These are phyloP conservation scores for Saussurea involucrata DNA, from an alignment of 129 eudicot genomes.

Conservation along the genomic window DNA sequence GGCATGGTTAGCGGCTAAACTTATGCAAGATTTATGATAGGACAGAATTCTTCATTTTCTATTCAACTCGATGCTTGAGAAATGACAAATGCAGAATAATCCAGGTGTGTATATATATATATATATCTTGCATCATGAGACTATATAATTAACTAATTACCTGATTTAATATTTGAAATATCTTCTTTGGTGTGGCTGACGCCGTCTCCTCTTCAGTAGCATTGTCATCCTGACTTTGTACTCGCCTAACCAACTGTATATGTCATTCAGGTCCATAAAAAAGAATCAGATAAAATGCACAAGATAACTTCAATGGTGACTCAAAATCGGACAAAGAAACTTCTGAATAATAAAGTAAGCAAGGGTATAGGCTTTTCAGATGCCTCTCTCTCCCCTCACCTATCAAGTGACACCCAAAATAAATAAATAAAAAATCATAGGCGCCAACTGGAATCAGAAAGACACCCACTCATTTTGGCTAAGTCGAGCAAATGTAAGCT, in stretches of 20 bases:
- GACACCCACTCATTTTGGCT: neutral
- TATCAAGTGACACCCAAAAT: neutral
- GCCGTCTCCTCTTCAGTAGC: slow-evolving; percentile 59
- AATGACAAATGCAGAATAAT: neutral
- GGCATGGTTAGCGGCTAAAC: neutral
- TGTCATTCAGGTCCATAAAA: slow-evolving; percentile 4
- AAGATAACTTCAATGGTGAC: neutral
- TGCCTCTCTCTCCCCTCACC: neutral
- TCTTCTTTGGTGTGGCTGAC: slow-evolving; percentile 72
- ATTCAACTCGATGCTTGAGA: slow-evolving; percentile 6
- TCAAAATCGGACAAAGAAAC: neutral
- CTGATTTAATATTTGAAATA: slow-evolving; percentile 87
- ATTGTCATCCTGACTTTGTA: slow-evolving; percentile 66
- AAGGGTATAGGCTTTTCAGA: neutral
- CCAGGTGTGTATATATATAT: neutral
- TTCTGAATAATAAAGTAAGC: neutral
- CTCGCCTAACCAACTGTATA: slow-evolving; percentile 77
- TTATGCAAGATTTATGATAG: slow-evolving; percentile 4
- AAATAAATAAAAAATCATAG: too few species aligned
- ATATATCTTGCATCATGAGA: neutral
- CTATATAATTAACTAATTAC: slow-evolving; percentile 21
- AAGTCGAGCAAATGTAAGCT: neutral
- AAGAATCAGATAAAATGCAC: neutral
- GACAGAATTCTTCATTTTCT: neutral
- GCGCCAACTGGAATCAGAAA: neutral